Base-by-base conservation (phyloP, 495 filamentous ascomycete genomes). In the Astrothelium macrocarpum region DNA sequence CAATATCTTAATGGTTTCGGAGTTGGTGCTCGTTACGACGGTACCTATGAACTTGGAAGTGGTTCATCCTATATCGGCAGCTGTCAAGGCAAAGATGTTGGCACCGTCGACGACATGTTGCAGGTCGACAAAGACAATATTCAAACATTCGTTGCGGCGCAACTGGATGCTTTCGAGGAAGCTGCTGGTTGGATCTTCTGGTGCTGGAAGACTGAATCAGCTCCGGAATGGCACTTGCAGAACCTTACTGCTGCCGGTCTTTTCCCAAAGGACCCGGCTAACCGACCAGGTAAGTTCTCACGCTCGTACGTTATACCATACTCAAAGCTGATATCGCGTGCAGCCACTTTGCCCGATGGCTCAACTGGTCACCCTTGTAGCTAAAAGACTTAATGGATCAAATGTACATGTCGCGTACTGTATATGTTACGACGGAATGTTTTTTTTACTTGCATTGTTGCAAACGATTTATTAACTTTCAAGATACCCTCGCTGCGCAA, bases 211-310 rank as follows among this genome's bases (percentile, higher is more conserved):
- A 90, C 85, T n/a, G 89, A 95, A 67, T 86, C 81, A 43, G 83
- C 90, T 31, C 91, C 91, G 0, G 90, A 92, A 74, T 96, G 91
- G 91, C 84, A 93, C 71, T 85, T 95, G 81, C 78, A 85, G 77
- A 81, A 81, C 74, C 79, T 85, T 61, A 69, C 87, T 23, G 78
- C 72, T 4, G 79, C 72, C 32, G 85, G 84, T 0, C 61, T 89
- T 45, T 87, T 89, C 74, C 85, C 87, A 25, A 78, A 83, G 66
- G 59, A 60, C 31, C 36, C 36, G 4, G 59, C 20, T 23, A 60
- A 60, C n/a, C 31, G 59, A 60, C 59, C 59, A 34, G 12, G 31
- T 60, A 60, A 36, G 59, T 34, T 25, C 7, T 36, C 12, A 9
- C 26, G 49, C 5, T 16, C 11, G 12, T 60, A 34, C 31, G 12